A percentile compares a stretch with the other conserved stretches of the same genome.
These are phyloP conservation scores for Lanmaoa pseudosensibilis DNA, from an alignment of 768 basidiomycete species.

Conservation along the genomic window DNA sequence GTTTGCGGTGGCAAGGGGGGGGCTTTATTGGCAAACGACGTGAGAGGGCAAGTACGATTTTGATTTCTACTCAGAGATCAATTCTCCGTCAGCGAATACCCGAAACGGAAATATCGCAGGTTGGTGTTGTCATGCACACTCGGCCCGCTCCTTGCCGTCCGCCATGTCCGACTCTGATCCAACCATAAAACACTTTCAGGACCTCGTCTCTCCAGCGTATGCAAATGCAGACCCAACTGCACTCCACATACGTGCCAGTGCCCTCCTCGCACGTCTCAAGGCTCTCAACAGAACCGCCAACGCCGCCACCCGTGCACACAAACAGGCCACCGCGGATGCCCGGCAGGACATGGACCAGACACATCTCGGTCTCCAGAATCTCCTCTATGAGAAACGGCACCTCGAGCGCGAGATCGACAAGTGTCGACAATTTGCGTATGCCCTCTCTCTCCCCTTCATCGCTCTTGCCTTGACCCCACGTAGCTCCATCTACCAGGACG, in stretches of 20 bases:
- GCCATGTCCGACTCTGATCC: slow-evolving; percentile 40
- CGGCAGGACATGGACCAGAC: slow-evolving; percentile 90
- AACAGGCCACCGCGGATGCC: slow-evolving; percentile 69
- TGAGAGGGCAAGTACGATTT: slow-evolving; percentile 17
- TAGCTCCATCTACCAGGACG: slow-evolving; percentile 88
- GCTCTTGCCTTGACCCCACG: slow-evolving; percentile 1
- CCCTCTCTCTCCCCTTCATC: not conserved
- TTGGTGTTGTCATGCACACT: not conserved
- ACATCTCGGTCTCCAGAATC: slow-evolving; percentile 81
- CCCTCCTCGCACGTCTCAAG: slow-evolving; percentile 79
- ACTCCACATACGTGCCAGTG: slow-evolving; percentile 65
- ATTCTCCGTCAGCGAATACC: slow-evolving; percentile 18
- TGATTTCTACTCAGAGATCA: not conserved
- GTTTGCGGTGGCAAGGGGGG: not conserved
- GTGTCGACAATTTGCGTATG: slow-evolving; percentile 87
- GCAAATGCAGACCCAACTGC: slow-evolving; percentile 44
- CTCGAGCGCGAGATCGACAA: slow-evolving; percentile 91
- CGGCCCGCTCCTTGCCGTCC: slow-evolving; percentile 10
- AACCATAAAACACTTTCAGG: slow-evolving; percentile 61
- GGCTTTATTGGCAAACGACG: slow-evolving; percentile 25
- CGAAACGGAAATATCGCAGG: slow-evolving; percentile 1
- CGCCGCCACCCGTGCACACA: slow-evolving; percentile 66
- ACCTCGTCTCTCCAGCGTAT: slow-evolving; percentile 54
- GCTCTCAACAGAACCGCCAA: slow-evolving; percentile 75
- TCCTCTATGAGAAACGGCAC: slow-evolving; percentile 86